Evolutionary conservation across 2,329 filamentous ascomycete species (phyloP).

Genomic region (Nemania serpens): DNA sequence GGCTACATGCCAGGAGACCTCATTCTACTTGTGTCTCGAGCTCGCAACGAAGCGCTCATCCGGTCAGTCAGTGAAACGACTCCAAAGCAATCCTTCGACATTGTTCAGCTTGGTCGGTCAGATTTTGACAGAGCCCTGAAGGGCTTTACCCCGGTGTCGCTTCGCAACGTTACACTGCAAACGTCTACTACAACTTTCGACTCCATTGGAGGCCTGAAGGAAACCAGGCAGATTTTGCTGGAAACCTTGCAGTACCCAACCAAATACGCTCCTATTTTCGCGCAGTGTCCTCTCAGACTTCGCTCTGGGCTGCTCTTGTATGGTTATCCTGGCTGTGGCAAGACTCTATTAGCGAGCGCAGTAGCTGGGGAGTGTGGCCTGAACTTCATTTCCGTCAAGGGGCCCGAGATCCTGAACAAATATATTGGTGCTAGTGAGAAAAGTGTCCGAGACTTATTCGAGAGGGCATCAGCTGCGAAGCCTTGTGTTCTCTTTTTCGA

Average conservation of each 20-base stretch:
- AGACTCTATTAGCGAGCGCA: constrained; percentile 91
- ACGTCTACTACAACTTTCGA: constrained; percentile 91
- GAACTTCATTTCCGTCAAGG: constrained; percentile 98
- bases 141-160: constrained; percentile 92
- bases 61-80: constrained; percentile 68
- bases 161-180: constrained; percentile 92
- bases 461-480: constrained; percentile 84
- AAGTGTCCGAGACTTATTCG: constrained; percentile 92
- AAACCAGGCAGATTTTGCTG: constrained; percentile 87
- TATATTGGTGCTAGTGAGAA: constrained; percentile 99
- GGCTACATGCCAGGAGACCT: constrained; percentile 98
- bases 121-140: constrained; percentile 87
- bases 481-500: constrained; percentile 98
- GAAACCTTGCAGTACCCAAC: constrained; percentile 97
- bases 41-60: constrained; percentile 90
- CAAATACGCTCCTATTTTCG: constrained; percentile 96
- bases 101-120: constrained; percentile 67
- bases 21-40: constrained; percentile 80
- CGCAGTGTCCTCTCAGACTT: constrained; percentile 90
- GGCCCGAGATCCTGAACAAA: constrained; percentile 97
- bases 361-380: constrained; percentile 98
- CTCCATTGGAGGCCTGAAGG: constrained; percentile 84
- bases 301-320: constrained; percentile 92
- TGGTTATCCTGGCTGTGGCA: constrained; percentile 94
- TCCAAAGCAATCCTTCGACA: constrained; percentile 51